Base-by-base conservation (phyloP, 352 stramenopile genomes). In the Pilasporangium apinafurcum region DNA sequence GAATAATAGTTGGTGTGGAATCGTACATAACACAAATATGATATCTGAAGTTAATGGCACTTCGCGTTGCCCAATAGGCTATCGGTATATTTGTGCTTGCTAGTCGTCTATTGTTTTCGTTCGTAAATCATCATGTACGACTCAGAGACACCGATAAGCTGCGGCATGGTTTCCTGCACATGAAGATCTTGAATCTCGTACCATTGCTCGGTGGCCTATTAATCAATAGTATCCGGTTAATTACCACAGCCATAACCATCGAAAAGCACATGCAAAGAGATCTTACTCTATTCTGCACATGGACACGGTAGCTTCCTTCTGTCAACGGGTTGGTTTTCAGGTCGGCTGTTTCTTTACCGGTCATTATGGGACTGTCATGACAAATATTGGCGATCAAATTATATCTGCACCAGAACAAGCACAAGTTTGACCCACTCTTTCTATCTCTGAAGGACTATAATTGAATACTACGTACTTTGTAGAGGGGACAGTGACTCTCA, bases 181-280 rank as follows among this genome's bases (percentile, higher is more conserved):
- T 98, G 87, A 17, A 99, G 67, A 54, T 99, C 96, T 55, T 99
- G 94, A 32, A 99, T 97, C 53, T 99, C 96, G 60, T 98, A 99
- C 96, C 95, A 98, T 50, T 98, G 92, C 36, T 96, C 87, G 4
- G 84, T 95, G 20, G 83, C 91, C 71, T 95, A 26, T n/a, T 10
- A 27, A n/a, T n/a, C n/a, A n/a, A n/a, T n/a, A n/a, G n/a, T n/a
- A n/a, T n/a, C n/a, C n/a, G n/a, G n/a, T n/a, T n/a, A n/a, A n/a
- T n/a, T n/a, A n/a, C n/a, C n/a, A n/a, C n/a, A n/a, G 20, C 2
- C 10, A 24, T 4, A 24, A 33, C 18, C 5, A 26, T 10, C 6
- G 17, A 7, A 22, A 20, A 26, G 8, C 16, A 16, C 3, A 33
- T 22, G 12, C 16, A n/a, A 27, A 22, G 14, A 4, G 6, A 61